phyloP scores from a whole-genome alignment of 345 rosid genomes.

The Eucalyptus viminalis region DNA sequence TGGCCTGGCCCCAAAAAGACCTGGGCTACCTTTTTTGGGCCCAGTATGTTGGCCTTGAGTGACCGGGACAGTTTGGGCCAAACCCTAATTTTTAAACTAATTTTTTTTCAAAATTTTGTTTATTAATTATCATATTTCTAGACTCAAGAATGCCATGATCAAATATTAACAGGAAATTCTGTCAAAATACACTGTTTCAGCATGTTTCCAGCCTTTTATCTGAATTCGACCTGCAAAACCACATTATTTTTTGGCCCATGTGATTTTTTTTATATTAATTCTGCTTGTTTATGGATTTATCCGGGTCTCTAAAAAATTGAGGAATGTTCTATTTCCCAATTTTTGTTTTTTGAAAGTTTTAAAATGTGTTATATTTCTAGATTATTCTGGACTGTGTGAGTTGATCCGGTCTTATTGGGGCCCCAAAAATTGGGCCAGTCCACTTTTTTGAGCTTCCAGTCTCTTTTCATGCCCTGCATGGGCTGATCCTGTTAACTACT shows the following conservation, averaged over 20 bases:
- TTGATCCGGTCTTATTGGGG: neutral
- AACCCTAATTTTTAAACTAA: neutral
- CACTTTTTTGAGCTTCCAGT: neutral
- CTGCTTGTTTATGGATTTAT: neutral
- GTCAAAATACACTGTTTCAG: neutral
- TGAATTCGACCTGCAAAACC: neutral
- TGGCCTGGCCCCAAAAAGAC: neutral
- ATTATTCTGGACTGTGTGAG: neutral
- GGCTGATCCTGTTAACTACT: neutral
- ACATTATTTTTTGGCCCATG: neutral
- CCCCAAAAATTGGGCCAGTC: neutral
- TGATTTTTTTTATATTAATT: neutral
- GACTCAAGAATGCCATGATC: neutral
- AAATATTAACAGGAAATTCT: neutral
- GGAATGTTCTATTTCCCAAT: neutral
- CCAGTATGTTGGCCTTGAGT: neutral
- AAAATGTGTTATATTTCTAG: neutral
- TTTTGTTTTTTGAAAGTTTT: neutral
- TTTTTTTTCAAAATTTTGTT: neutral
- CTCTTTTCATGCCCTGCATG: neutral
- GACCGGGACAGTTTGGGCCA: neutral
- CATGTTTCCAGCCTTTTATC: neutral
- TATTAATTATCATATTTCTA: neutral
- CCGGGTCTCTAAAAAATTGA: neutral
- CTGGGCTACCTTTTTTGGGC: neutral